Evolutionary conservation across 2,329 filamentous ascomycete species (phyloP).

Genomic region (Phialocephala sp.): DNA sequence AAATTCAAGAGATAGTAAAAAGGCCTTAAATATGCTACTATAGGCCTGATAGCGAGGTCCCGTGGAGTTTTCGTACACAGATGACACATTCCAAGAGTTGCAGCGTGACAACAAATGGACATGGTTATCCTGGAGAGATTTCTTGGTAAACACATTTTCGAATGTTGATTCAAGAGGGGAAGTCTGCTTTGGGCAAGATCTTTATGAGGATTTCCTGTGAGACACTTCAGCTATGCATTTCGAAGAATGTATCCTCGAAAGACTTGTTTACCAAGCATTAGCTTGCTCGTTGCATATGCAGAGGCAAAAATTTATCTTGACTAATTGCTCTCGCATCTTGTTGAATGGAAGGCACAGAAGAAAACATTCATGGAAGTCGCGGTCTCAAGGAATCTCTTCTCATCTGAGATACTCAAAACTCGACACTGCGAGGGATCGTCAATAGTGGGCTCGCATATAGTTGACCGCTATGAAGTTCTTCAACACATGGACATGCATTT

Average conservation of each 20-base stretch:
- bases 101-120: constrained; percentile 45
- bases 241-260: constrained; percentile 55
- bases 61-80: constrained; percentile 50
- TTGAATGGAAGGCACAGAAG: constrained; percentile 50
- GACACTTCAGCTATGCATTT: constrained; percentile 50
- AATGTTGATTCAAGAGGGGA: constrained; percentile 50
- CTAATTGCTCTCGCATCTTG: constrained; percentile 45
- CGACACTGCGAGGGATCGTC: constrained; percentile 24
- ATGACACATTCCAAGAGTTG: constrained; percentile 49
- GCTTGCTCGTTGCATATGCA: neutral
- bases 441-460: neutral
- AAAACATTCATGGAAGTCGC: constrained; percentile 50
- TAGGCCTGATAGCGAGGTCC: constrained; percentile 48
- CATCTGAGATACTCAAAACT: constrained; percentile 46
- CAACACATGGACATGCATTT: neutral
- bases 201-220: constrained; percentile 44
- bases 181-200: constrained; percentile 46
- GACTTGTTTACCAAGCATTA: constrained; percentile 28
- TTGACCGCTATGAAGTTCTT: neutral
- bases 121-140: constrained; percentile 47
- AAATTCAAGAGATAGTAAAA: constrained; percentile 45
- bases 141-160: constrained; percentile 46
- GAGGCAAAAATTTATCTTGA: neutral
- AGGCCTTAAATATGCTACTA: constrained; percentile 48
- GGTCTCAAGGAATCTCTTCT: constrained; percentile 43